A percentile compares a stretch with the other conserved stretches of the same genome.
Evolutionary conservation across 2,329 filamentous ascomycete genomes (phyloP).

Genomic region (Knufia fluminis): DNA sequence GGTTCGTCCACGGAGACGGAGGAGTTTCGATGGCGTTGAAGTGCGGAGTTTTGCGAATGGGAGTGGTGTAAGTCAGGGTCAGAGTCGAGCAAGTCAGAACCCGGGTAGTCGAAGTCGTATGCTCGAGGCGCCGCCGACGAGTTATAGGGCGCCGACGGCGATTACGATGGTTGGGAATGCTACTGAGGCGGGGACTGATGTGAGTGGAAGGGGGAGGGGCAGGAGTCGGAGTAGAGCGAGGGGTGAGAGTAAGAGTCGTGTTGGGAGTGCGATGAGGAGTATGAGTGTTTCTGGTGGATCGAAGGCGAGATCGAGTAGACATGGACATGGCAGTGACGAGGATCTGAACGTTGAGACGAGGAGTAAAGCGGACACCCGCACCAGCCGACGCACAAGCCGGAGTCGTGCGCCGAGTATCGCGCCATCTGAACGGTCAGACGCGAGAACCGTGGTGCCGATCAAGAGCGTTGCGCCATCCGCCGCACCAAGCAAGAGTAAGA

Average conservation of each 20-base stretch:
- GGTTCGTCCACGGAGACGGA: slow-evolving; percentile 7
- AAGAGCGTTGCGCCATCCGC: neutral
- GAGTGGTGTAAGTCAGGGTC: slow-evolving; percentile 9
- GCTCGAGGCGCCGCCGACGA: slow-evolving; percentile 16
- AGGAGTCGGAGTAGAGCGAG: neutral
- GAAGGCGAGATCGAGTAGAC: slow-evolving; percentile 9
- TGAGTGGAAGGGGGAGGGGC: slow-evolving; percentile 4
- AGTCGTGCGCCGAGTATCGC: slow-evolving; percentile 6
- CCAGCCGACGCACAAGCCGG: slow-evolving; percentile 9
- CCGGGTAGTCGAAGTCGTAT: slow-evolving; percentile 4
- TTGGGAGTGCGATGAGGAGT: no score
- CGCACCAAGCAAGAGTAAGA: neutral
- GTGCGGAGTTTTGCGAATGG: no score
- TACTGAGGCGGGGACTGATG: neutral
- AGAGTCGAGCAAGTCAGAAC: slow-evolving; percentile 8
- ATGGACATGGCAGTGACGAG: slow-evolving; percentile 6
- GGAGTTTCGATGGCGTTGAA: slow-evolving; percentile 15
- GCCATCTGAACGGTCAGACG: neutral
- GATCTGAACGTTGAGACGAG: slow-evolving; percentile 8
- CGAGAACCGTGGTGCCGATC: neutral
- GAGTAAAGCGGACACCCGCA: neutral
- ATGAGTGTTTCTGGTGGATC: slow-evolving; percentile 2
- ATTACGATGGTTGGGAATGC: slow-evolving; percentile 16
- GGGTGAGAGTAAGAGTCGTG: no score
- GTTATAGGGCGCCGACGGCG: slow-evolving; percentile 19